Conservation (phyloP, 306 rosid genomes). For the barrel medic (Medicago truncatula) region MtrunA17r5.0-ANR NC_053049.1:23544001-23544500, state of each 20-base stretch:
- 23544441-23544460: too few species aligned
- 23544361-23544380: too few species aligned
- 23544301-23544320: not conserved
- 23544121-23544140: slow-evolving; percentile 51
- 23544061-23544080: slow-evolving; percentile 82
- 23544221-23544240: slow-evolving; percentile 54
- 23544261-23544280: slow-evolving; percentile 48
- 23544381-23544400: too few species aligned
- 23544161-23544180: slow-evolving; percentile 51
- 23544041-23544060: slow-evolving; percentile 63
- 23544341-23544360: too few species aligned
- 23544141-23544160: slow-evolving; percentile 51
- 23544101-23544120: slow-evolving; percentile 51
- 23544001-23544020: slow-evolving; percentile 68
- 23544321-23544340: too few species aligned
- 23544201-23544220: slow-evolving; percentile 50
- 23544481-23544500: too few species aligned
- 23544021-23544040: slow-evolving; percentile 55
- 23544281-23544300: slow-evolving; percentile 42
- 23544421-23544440: too few species aligned
- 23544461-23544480: too few species aligned
- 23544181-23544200: slow-evolving; percentile 46
- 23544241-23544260: slow-evolving; percentile 43
- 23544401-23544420: too few species aligned
- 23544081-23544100: slow-evolving; percentile 49